Percentiles rank a stretch among this genome's conserved stretches.
Evolutionary conservation across 768 basidiomycete genomes (phyloP).

Genomic region (Epithele typhae): DNA sequence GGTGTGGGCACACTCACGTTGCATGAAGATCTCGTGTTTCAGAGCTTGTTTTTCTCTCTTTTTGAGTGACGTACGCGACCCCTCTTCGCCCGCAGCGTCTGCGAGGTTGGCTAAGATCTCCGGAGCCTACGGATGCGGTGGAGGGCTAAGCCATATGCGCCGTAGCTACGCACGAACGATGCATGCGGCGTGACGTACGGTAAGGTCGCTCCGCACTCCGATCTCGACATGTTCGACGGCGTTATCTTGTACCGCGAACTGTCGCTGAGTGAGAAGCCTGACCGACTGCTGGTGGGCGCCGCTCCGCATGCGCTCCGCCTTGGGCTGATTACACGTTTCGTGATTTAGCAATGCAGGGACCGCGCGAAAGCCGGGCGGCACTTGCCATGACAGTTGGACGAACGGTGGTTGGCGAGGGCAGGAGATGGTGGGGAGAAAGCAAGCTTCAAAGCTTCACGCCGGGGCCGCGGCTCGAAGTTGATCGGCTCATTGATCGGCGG

Average conservation of each 20-base stretch:
- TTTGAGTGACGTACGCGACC: conserved; percentile 25
- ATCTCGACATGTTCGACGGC: conserved; percentile 45
- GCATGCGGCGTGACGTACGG: conserved; percentile 32
- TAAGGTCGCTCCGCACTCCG: conserved; percentile 34
- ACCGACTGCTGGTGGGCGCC: conserved; percentile 50
- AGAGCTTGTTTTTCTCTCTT: conserved; percentile 68
- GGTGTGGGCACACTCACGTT: conserved; percentile 46
- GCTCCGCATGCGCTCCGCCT: conserved; percentile 38
- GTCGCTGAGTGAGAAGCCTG: conserved; percentile 38
- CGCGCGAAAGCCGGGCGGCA: too few relatives aligned
- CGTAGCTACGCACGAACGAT: conserved; percentile 4
- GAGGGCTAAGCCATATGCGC: too few relatives aligned
- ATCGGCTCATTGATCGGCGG: too few relatives aligned
- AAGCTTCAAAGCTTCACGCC: too few relatives aligned
- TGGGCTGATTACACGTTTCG: too few relatives aligned
- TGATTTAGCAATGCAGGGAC: too few relatives aligned
- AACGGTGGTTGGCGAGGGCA: too few relatives aligned
- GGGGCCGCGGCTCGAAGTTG: too few relatives aligned
- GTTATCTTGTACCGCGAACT: conserved; percentile 47
- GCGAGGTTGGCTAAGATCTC: conserved; percentile 46
- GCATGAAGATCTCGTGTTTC: conserved; percentile 65
- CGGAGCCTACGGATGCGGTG: conserved; percentile 31
- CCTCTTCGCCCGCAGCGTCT: conserved; percentile 22
- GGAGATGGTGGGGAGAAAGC: too few relatives aligned
- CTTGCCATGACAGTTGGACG: too few relatives aligned